Conservation (phyloP, 345 rosid genomes). For the Melastoma malabathricum region DNA sequence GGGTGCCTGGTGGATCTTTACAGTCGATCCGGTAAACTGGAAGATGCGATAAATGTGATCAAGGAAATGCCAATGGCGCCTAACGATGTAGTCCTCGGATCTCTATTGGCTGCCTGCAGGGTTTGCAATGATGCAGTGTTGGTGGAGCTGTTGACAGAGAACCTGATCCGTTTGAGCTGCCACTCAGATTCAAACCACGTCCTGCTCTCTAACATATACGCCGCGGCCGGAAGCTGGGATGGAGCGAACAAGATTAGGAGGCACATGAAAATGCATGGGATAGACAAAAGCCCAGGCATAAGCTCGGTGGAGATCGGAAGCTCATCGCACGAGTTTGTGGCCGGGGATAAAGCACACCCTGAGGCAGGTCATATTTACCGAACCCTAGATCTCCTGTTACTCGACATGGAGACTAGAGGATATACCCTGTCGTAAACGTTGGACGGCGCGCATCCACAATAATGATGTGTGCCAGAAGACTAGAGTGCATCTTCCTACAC, state of each 20-base stretch:
- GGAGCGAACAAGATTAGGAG: slow-evolving; percentile 56
- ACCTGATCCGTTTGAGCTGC: slow-evolving; percentile 33
- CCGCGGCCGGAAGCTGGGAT: slow-evolving; percentile 62
- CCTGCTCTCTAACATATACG: slow-evolving; percentile 58
- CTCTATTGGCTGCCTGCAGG: slow-evolving; percentile 65
- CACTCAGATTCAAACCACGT: slow-evolving; percentile 49
- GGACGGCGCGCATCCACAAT: no score
- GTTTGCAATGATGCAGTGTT: slow-evolving; percentile 30
- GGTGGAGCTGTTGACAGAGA: slow-evolving; percentile 42
- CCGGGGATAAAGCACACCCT: slow-evolving; percentile 42
- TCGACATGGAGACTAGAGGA: slow-evolving; percentile 15
- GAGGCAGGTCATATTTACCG: slow-evolving; percentile 26
- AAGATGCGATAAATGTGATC: slow-evolving; percentile 45
- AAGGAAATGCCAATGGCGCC: slow-evolving; percentile 68
- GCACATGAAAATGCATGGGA: slow-evolving; percentile 53
- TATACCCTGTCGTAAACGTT: no score
- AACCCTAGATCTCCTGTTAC: slow-evolving; percentile 35
- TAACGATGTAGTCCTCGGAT: slow-evolving; percentile 62
- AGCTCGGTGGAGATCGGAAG: slow-evolving; percentile 57
- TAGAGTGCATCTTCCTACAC: no score
- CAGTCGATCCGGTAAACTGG: slow-evolving; percentile 69
- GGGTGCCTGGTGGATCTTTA: slow-evolving; percentile 83
- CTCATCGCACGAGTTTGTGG: slow-evolving; percentile 49
- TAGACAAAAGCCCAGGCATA: slow-evolving; percentile 59
- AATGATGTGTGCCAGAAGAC: no score